These are phyloP conservation scores for Penicillium freii DNA, from an alignment of 2,329 filamentous ascomycete genomes.

Conservation along the genomic window DNA sequence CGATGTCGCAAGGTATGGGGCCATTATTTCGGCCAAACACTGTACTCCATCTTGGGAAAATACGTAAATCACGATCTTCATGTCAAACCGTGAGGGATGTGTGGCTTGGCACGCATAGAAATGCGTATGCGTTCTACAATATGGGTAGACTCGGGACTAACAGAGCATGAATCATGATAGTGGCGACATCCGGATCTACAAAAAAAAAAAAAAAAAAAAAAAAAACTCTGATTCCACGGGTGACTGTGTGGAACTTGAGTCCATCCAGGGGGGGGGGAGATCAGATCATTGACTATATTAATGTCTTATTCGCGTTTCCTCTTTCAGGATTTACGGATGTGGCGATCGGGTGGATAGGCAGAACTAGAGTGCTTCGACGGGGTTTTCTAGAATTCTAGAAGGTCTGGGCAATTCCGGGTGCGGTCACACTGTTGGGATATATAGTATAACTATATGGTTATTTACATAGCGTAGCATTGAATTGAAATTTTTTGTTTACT, in stretches of 20 bases:
- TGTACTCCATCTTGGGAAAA: neutral
- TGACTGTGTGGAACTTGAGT: conserved; percentile 2
- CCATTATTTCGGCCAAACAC: neutral
- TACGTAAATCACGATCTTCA: neutral
- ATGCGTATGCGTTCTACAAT: neutral
- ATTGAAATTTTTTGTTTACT: neutral
- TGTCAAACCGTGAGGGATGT: neutral
- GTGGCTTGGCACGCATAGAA: conserved; percentile 4
- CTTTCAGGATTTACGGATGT: conserved; percentile 11
- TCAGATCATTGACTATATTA: neutral
- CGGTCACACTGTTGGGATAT: neutral
- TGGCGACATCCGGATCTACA: conserved; percentile 1
- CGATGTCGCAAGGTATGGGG: neutral
- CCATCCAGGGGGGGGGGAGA: neutral
- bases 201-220: neutral
- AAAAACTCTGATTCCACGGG: conserved; percentile 2
- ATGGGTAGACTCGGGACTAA: neutral
- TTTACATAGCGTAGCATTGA: neutral
- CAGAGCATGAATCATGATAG: neutral
- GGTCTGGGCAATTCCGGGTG: conserved; percentile 7
- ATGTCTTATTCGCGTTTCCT: neutral
- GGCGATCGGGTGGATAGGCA: conserved; percentile 17
- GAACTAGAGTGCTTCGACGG: conserved; percentile 15
- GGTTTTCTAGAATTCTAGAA: conserved; percentile 24
- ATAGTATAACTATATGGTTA: too few relatives aligned